Evolutionary conservation across 371 early-diverging fungal genomes (phyloP), one percentile per base, ranked within the genome.

Genomic region (Apophysomyces sp.): DNA sequence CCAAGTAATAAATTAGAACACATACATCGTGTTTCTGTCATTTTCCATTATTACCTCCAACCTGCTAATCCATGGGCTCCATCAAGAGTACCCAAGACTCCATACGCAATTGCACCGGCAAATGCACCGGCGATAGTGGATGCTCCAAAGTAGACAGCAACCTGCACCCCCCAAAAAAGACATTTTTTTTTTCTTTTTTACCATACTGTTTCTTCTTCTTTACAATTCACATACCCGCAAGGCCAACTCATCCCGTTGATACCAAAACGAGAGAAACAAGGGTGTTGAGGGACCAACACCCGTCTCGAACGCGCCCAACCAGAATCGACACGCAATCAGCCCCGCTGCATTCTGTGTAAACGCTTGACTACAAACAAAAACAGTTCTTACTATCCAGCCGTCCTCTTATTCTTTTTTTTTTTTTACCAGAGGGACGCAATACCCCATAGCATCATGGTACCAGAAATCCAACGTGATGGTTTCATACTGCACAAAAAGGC

Each of bases 291-390:
- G 74, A 6, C 79, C 76, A 24, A 73, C 72, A 55, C 76, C 79
- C 3, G 72, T 68, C 60, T 76, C 80, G 57, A 76, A 76, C 11
- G 63, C 65, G 49, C 91, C 91, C 18, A 91, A 69, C 52, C 83
- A 81, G 69, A 88, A 84, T 1, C 91, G 80, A 29, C 81, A 71
- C 1, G 79, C 74, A 31, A 86, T 70, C 16, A 89, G 54, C 3
- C 81, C 84, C 3, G 73, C 49, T 18, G 78, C 80, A 58, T 77
- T 77, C 4, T 69, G 71, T n/a, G 75, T 75, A 3, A 73, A 73
- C 5, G 86, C 80, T 78, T 87, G 83, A 51, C 75, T 74, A 24
- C 27, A 15, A 36, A 13, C n/a, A 59, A 40, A n/a, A 26, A 36
- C 18, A 60, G 9, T 15, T 6, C 13, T 30, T 40, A 1, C 5